Conservation (phyloP, 768 basidiomycete genomes). For the Tricholoma sp. region DNA sequence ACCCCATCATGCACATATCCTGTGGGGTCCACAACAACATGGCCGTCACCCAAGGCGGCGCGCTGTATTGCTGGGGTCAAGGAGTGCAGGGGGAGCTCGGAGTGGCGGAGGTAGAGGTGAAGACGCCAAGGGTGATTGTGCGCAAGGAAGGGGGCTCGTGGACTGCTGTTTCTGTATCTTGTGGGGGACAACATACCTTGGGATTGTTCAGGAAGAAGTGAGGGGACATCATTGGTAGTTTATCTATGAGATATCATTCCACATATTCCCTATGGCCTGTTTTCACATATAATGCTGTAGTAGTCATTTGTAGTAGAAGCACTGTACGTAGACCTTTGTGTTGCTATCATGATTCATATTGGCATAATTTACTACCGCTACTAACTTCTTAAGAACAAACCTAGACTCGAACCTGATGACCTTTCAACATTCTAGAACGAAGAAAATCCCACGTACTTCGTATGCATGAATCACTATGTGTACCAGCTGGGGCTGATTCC, state of each 20-base stretch:
- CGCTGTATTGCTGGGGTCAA: slow-evolving; percentile 74
- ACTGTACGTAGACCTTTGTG: neutral
- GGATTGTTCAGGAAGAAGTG: slow-evolving; percentile 66
- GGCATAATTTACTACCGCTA: too few species aligned
- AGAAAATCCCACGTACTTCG: too few species aligned
- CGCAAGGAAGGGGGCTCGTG: slow-evolving; percentile 68
- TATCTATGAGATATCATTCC: neutral
- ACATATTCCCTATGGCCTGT: neutral
- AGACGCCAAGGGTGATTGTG: slow-evolving; percentile 63
- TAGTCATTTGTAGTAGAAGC: neutral
- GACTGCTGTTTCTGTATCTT: slow-evolving; percentile 60
- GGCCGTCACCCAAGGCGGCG: slow-evolving; percentile 62
- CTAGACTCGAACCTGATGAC: too few species aligned
- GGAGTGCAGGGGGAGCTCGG: slow-evolving; percentile 77
- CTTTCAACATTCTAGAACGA: too few species aligned
- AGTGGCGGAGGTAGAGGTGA: slow-evolving; percentile 50
- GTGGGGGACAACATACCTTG: slow-evolving; percentile 77
- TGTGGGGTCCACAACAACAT: slow-evolving; percentile 71
- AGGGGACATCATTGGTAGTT: slow-evolving; percentile 1
- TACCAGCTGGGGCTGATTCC: too few species aligned
- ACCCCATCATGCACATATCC: slow-evolving; percentile 61
- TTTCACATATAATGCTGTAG: neutral
- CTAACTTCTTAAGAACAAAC: too few species aligned
- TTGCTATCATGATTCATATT: too few species aligned
- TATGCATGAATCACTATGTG: too few species aligned